These are phyloP conservation scores for Nigrospora sphaerica DNA, from an alignment of 2,329 filamentous ascomycete species.

Conservation along the genomic window DNA sequence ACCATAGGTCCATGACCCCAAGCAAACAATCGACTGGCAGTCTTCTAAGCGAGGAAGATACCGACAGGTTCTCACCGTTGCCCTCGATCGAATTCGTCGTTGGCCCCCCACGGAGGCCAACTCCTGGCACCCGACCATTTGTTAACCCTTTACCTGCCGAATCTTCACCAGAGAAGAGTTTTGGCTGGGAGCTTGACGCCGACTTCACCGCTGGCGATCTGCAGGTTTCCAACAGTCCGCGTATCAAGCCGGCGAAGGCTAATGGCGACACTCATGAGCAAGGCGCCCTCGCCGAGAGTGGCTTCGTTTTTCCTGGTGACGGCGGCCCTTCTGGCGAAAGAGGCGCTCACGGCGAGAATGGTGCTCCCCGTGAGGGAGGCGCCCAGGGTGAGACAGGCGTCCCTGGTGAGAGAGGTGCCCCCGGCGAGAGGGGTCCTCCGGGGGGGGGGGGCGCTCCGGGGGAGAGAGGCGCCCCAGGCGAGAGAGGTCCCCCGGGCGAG, in stretches of 20 bases:
- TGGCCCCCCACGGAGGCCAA: not conserved
- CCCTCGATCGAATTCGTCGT: not conserved
- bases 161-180: conserved; percentile 42
- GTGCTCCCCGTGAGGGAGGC: not conserved
- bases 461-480: not conserved
- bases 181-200: conserved; percentile 48
- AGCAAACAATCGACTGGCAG: not conserved
- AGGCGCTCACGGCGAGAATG: conserved; percentile 1
- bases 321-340: not conserved
- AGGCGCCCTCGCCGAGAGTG: no score
- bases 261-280: conserved; percentile 10
- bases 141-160: not conserved
- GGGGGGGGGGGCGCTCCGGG: no score
- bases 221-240: conserved; percentile 49
- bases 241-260: conserved; percentile 31
- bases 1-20: no score
- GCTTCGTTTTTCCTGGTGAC: not conserved
- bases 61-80: not conserved
- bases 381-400: no score
- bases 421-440: no score
- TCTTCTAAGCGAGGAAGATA: not conserved
- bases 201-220: conserved; percentile 52
- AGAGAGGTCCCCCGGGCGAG: conserved; percentile 2
- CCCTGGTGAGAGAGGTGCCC: no score
- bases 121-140: no score